Base-by-base conservation (phyloP, 345 rosid species). In the Salix purpurea region DNA sequence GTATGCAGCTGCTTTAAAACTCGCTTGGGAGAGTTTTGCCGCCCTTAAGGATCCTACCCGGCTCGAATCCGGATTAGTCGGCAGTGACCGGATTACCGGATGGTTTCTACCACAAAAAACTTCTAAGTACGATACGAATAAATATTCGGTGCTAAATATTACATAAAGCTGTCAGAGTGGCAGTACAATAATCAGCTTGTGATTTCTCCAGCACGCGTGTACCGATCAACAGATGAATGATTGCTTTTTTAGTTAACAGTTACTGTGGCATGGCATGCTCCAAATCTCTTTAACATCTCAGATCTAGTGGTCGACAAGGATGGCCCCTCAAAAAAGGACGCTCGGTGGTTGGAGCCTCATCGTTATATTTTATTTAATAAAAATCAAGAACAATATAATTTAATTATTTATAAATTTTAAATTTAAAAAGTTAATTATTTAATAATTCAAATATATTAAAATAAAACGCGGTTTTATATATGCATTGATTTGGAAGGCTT, bases 351-450 rank as follows among this genome's bases (percentile, higher is more conserved):
- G 60, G 1, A 34, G 5, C 5, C 37, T 34, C 1, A 34, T 1
- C 7, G 5, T 0, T 5, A 1, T 5, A 36, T 36, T 36, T 0
- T 36, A 36, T 36, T 36, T 5, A 7, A 36, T 36, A 36, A 36
- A 36, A 36, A 36, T 36, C 1, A 36, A 36, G 6, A 1, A 34
- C 6, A 34, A 36, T 0, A 1, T 36, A 5, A 7, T 5, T 1
- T 36, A 0, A 5, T 4, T 36, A 0, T 5, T 0, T 34, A 7
- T 7, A 36, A 5, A 7, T 36, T 36, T n/a, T n/a, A n/a, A n/a
- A n/a, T n/a, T n/a, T n/a, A n/a, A n/a, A n/a, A n/a, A n/a, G n/a
- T n/a, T n/a, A 34, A 34, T 34, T 34, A 34, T 0, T 34, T 4
- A 34, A 0, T 18, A 26, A n/a, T 54, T 44, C 0, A 6, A 52